Conservation (phyloP, 371 early-diverging fungal species). For the Cokeromyces recurvatus region DNA sequence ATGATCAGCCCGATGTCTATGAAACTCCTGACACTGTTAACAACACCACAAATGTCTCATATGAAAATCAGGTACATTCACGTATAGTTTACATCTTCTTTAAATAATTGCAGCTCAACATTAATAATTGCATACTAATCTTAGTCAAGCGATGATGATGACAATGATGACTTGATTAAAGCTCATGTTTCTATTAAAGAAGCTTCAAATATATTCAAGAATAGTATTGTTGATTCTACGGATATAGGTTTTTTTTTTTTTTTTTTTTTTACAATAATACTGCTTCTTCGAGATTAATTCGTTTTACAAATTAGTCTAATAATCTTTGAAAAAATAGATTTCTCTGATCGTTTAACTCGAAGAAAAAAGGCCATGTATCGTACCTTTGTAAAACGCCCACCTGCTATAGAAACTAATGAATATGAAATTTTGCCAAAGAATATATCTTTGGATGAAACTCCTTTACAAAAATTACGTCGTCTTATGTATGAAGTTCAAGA, state of each 20-base stretch:
- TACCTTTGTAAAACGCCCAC: conserved; percentile 53
- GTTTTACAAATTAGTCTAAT: too few species aligned
- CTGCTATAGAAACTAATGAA: conserved; percentile 55
- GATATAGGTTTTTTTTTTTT: too few species aligned
- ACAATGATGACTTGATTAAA: conserved; percentile 54
- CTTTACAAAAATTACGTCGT: conserved; percentile 71
- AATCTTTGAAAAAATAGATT: too few species aligned
- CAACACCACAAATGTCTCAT: conserved; percentile 39
- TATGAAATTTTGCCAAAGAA: conserved; percentile 63
- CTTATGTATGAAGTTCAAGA: conserved; percentile 82
- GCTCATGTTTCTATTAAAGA: conserved; percentile 53
- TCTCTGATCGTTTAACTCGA: conserved; percentile 57
- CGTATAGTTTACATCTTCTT: too few species aligned
- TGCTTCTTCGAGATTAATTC: too few species aligned
- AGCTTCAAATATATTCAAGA: conserved; percentile 55
- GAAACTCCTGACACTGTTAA: conserved; percentile 72
- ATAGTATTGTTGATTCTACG: conserved; percentile 39
- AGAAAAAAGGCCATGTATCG: conserved; percentile 67
- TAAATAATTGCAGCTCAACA: too few species aligned
- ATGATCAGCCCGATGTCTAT: conserved; percentile 81
- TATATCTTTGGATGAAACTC: conserved; percentile 60
- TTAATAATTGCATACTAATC: too few species aligned
- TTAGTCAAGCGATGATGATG: conserved; percentile 52
- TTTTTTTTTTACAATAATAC: too few species aligned
- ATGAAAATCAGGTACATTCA: conserved; percentile 54